These are phyloP conservation scores for Phialemonium atrogriseum DNA, from an alignment of 2,329 filamentous ascomycete species.

Conservation along the genomic window DNA sequence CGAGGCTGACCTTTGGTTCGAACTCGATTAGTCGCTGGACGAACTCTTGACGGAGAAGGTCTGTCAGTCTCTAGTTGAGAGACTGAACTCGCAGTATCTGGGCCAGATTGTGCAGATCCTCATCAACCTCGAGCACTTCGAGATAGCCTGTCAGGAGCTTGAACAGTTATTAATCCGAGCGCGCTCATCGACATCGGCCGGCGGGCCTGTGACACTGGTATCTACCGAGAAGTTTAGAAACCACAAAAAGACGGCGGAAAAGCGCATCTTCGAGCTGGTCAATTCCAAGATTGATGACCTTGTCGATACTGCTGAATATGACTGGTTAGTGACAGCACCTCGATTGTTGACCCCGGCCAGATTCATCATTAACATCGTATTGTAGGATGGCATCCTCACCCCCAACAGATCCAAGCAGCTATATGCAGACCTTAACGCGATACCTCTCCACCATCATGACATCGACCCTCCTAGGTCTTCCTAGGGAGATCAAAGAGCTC, in stretches of 20 bases:
- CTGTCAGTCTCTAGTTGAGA: slow-evolving; percentile 80
- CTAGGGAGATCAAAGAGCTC: slow-evolving; percentile 90
- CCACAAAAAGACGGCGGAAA: slow-evolving; percentile 93
- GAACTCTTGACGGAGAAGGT: slow-evolving; percentile 90
- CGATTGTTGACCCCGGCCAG: background rate
- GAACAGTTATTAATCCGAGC: slow-evolving; percentile 80
- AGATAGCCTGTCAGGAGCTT: slow-evolving; percentile 82
- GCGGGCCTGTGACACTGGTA: slow-evolving; percentile 68
- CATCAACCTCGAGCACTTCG: slow-evolving; percentile 96
- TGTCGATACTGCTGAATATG: slow-evolving; percentile 94
- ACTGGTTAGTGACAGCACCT: slow-evolving; percentile 52
- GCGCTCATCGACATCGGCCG: slow-evolving; percentile 71
- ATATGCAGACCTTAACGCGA: slow-evolving; percentile 89
- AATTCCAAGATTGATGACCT: slow-evolving; percentile 98
- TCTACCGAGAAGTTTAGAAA: slow-evolving; percentile 81
- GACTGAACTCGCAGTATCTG: slow-evolving; percentile 84
- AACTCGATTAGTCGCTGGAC: slow-evolving; percentile 63
- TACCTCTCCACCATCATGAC: slow-evolving; percentile 97
- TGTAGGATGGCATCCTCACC: slow-evolving; percentile 44
- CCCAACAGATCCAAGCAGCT: slow-evolving; percentile 71
- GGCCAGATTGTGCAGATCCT: slow-evolving; percentile 98
- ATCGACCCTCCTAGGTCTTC: slow-evolving; percentile 85
- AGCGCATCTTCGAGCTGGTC: slow-evolving; percentile 95
- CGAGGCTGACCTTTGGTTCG: background rate
- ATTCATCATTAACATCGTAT: too few species aligned